Conservation (phyloP, 352 stramenopile genomes). For the Phytophthora lateralis region DNA sequence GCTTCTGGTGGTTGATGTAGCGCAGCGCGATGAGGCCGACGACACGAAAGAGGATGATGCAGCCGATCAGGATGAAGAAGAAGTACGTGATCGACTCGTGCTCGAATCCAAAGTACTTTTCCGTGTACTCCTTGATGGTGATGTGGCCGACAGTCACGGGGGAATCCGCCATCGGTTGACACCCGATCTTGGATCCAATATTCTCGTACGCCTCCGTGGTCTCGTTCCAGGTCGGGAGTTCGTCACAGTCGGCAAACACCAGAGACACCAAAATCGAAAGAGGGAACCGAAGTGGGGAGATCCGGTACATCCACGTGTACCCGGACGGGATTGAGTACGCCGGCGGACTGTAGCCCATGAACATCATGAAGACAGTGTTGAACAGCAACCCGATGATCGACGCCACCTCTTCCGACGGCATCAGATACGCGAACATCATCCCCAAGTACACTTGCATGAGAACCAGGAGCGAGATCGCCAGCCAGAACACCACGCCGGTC, state of each 20-base stretch:
- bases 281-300: conserved; percentile 15
- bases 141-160: conserved; percentile 23
- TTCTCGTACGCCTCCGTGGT: conserved; percentile 11
- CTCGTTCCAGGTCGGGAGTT: conserved; percentile 22
- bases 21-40: conserved; percentile 27
- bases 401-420: conserved; percentile 50
- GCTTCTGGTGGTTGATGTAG: conserved; percentile 40
- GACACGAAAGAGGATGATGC: conserved; percentile 33
- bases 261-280: conserved; percentile 24
- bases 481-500: conserved; percentile 25
- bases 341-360: conserved; percentile 52
- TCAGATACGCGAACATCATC: conserved; percentile 70
- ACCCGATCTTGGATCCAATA: conserved; percentile 27
- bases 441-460: conserved; percentile 66
- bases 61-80: conserved; percentile 31
- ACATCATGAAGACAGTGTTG: conserved; percentile 55
- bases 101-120: conserved; percentile 18
- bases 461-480: conserved; percentile 30
- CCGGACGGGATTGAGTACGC: conserved; percentile 16
- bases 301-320: conserved; percentile 22
- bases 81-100: conserved; percentile 28
- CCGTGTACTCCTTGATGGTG: conserved; percentile 24
- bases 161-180: conserved; percentile 24
- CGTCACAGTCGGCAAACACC: conserved; percentile 34
- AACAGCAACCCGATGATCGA: conserved; percentile 43